Conservation (phyloP, 1,284 basidiomycete species). For the Veloboletus limbatus region DNA sequence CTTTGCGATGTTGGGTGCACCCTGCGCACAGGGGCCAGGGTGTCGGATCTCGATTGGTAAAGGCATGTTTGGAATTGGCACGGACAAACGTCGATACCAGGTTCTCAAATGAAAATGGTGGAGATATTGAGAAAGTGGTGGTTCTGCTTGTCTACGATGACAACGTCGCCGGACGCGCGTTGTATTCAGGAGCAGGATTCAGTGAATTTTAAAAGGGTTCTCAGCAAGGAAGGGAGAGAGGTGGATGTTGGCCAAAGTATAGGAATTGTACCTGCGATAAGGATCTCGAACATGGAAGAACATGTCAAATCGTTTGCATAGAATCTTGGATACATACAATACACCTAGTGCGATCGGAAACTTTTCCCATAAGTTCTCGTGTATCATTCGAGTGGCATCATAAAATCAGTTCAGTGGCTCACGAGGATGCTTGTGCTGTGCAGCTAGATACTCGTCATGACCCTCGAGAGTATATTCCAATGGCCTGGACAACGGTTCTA, state of each 20-base stretch:
- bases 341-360: neutral
- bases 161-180: slow-evolving; percentile 14
- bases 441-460: slow-evolving; percentile 10
- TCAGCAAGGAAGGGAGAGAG: slow-evolving; percentile 11
- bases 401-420: slow-evolving; percentile 9
- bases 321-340: neutral
- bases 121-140: slow-evolving; percentile 15
- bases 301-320: no score
- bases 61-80: slow-evolving; percentile 26
- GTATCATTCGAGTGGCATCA: no score
- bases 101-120: neutral
- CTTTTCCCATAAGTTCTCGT: no score
- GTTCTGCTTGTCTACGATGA: slow-evolving; percentile 15
- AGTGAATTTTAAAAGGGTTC: slow-evolving; percentile 9
- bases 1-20: slow-evolving; percentile 38
- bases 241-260: slow-evolving; percentile 23
- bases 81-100: slow-evolving; percentile 17
- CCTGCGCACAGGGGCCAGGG: slow-evolving; percentile 35
- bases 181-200: slow-evolving; percentile 28
- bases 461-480: slow-evolving; percentile 13
- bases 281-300: no score
- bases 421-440: slow-evolving; percentile 11
- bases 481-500: slow-evolving; percentile 13
- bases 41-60: slow-evolving; percentile 25
- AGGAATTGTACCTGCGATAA: no score